Evolutionary conservation across 306 rosid species (phyloP).

Genomic region (Cicer chorassanicum): DNA sequence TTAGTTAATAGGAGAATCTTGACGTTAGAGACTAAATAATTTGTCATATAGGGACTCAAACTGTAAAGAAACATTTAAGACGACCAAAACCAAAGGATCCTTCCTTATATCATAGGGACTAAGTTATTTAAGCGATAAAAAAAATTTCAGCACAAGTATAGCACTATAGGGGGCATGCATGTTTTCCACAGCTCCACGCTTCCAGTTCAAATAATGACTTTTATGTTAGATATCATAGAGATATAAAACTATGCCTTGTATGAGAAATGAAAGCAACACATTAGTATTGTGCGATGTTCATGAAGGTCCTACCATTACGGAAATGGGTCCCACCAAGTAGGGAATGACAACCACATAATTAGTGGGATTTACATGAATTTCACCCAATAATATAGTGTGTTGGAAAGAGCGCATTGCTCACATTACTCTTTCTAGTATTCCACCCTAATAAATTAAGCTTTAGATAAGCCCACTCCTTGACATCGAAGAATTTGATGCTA

Average conservation of each 20-base stretch:
- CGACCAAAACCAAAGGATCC: too few species aligned
- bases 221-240: too few species aligned
- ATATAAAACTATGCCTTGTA: too few species aligned
- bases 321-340: background rate
- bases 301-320: background rate
- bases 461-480: background rate
- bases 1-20: too few species aligned
- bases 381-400: background rate
- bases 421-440: background rate
- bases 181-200: background rate
- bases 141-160: background rate
- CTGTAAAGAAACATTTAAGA: background rate
- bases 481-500: background rate
- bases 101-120: background rate
- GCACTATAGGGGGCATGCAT: background rate
- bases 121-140: background rate
- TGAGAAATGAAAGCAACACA: background rate
- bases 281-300: background rate
- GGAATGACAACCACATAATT: background rate
- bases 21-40: too few species aligned
- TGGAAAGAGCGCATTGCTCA: background rate
- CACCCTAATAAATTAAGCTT: background rate
- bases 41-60: background rate
- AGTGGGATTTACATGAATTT: background rate
- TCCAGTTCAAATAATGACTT: constrained; percentile 2